phyloP scores from a whole-genome alignment of 1,284 basidiomycete species.

The Vanrija humicola region DNA sequence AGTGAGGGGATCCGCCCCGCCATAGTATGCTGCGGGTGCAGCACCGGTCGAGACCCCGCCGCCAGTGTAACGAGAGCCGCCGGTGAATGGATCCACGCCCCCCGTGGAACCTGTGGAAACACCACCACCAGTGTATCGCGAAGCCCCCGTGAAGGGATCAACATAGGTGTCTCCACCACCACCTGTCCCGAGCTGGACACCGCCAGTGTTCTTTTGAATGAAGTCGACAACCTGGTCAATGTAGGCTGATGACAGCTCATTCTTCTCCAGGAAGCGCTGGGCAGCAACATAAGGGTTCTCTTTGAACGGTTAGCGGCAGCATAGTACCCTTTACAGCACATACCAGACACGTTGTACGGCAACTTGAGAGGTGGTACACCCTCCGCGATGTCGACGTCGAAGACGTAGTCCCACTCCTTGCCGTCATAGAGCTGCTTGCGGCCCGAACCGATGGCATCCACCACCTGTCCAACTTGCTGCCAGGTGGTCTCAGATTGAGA shows the following conservation, averaged over 20 bases:
- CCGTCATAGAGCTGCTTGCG: conserved; percentile 86
- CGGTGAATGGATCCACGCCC: conserved; percentile 36
- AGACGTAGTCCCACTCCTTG: conserved; percentile 97
- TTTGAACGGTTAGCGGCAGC: conserved; percentile 37
- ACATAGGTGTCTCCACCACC: conserved; percentile 57
- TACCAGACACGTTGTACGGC: conserved; percentile 84
- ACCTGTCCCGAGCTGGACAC: conserved; percentile 62
- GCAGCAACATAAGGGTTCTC: conserved; percentile 92
- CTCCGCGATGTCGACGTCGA: conserved; percentile 94
- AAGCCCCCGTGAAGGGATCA: conserved; percentile 81
- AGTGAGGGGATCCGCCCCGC: conserved; percentile 12
- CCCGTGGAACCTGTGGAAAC: conserved; percentile 13
- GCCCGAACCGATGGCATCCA: conserved; percentile 82
- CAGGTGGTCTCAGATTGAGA: conserved; percentile 64
- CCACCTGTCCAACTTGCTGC: conserved; percentile 93
- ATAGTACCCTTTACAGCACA: conserved; percentile 20
- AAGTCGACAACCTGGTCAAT: conserved; percentile 89
- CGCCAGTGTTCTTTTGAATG: conserved; percentile 84
- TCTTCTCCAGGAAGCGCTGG: conserved; percentile 76
- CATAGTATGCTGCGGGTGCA: neutral
- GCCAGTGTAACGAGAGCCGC: conserved; percentile 23
- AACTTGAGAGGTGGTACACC: conserved; percentile 89
- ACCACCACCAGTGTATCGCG: conserved; percentile 54
- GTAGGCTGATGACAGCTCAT: conserved; percentile 79
- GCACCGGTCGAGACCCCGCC: conserved; percentile 4